Conservation (phyloP, 208 protist genomes). For the Leishmania turanica region DNA sequence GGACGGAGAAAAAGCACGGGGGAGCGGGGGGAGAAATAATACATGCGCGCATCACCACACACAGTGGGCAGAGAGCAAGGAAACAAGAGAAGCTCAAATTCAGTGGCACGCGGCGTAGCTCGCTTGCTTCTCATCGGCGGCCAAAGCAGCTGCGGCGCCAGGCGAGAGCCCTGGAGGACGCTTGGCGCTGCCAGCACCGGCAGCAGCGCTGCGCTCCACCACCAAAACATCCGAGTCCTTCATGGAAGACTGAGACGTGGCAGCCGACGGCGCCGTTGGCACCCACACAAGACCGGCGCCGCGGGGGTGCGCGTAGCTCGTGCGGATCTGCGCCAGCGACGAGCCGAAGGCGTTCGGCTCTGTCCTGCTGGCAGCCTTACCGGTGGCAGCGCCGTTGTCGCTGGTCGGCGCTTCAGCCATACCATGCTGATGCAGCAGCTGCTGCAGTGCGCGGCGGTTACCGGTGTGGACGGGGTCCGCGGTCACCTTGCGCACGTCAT, state of each 20-base stretch:
- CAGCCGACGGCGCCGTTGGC: not conserved
- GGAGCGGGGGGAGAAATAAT: not conserved
- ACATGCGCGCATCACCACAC: not conserved
- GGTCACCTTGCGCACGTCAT: constrained; percentile 62
- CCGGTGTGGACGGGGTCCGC: constrained; percentile 65
- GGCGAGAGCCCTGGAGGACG: constrained; percentile 21
- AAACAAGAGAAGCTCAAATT: not conserved
- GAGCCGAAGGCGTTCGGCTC: constrained; percentile 40
- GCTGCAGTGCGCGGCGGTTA: constrained; percentile 46
- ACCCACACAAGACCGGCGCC: constrained; percentile 87
- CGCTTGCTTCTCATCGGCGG: constrained; percentile 16
- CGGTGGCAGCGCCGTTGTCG: not conserved
- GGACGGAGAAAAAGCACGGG: constrained; percentile 1
- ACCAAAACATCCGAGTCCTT: constrained; percentile 22
- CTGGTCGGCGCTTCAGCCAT: constrained; percentile 17
- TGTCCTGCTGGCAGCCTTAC: constrained; percentile 10
- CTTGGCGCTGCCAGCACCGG: constrained; percentile 7
- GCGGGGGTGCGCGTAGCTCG: constrained; percentile 53
- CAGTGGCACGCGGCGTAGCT: constrained; percentile 26
- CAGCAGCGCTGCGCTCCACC: constrained; percentile 11
- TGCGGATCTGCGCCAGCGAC: constrained; percentile 49
- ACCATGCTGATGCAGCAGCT: constrained; percentile 34
- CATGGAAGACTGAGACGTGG: constrained; percentile 1
- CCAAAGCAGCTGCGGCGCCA: constrained; percentile 34
- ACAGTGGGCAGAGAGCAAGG: not conserved